Evolutionary conservation across 805 yeast genomes (phyloP).

Genomic region (Lipomyces sp.): DNA sequence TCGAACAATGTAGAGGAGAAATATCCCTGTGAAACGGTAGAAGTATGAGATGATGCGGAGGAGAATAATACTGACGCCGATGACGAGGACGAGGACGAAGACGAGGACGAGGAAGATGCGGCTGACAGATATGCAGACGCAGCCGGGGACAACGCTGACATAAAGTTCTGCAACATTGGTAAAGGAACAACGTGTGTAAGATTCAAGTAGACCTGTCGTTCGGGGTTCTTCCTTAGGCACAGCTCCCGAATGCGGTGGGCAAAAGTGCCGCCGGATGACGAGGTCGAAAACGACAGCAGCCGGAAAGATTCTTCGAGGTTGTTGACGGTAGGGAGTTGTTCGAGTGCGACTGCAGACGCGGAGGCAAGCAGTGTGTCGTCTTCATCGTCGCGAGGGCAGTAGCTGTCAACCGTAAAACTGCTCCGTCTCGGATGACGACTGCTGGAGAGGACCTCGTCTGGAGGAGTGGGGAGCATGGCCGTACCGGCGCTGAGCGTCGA

Average conservation of each 20-base stretch:
- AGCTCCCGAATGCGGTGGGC: slow-evolving; percentile 7
- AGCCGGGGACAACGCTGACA: slow-evolving; percentile 2
- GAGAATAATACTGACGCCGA: slow-evolving; percentile 3
- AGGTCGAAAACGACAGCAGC: slow-evolving; percentile 9
- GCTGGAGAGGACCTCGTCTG: slow-evolving; percentile 9
- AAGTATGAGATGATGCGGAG: slow-evolving; percentile 17
- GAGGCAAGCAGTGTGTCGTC: slow-evolving; percentile 3
- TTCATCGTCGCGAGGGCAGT: neutral
- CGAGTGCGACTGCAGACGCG: slow-evolving; percentile 14
- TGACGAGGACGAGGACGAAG: slow-evolving; percentile 11
- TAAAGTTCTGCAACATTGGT: slow-evolving; percentile 6
- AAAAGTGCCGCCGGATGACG: slow-evolving; percentile 3
- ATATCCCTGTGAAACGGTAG: slow-evolving; percentile 19
- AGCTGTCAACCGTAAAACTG: neutral
- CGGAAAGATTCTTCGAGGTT: slow-evolving; percentile 18
- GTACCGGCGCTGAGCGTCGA: neutral
- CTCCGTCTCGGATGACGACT: neutral
- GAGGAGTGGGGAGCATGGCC: slow-evolving; percentile 13
- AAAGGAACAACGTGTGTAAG: slow-evolving; percentile 21
- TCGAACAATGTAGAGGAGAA: slow-evolving; percentile 27
- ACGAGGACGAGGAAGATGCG: neutral
- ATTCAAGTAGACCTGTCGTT: slow-evolving; percentile 5
- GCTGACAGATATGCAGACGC: slow-evolving; percentile 1
- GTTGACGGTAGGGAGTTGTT: slow-evolving; percentile 6
- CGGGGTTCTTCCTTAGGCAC: slow-evolving; percentile 10